phyloP scores from a whole-genome alignment of 306 rosid genomes.

The Fragaria ananassa region DNA sequence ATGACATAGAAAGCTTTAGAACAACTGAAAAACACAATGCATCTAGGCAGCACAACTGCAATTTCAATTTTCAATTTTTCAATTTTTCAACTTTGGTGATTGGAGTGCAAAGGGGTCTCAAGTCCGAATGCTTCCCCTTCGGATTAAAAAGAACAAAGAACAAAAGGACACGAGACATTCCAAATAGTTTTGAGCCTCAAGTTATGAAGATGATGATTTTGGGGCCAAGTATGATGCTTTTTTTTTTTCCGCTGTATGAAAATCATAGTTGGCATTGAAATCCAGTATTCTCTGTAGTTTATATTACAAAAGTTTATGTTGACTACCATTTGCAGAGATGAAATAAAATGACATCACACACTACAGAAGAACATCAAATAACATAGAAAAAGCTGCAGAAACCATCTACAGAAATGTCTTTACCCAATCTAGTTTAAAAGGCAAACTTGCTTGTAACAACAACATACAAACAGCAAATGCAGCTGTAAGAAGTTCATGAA shows the following conservation, averaged over 20 bases:
- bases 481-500: not conserved
- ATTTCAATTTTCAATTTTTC: not conserved
- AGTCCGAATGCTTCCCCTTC: no score
- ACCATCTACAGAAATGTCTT: not conserved
- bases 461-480: not conserved
- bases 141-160: no score
- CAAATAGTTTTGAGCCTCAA: no score
- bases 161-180: not conserved
- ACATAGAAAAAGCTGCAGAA: not conserved
- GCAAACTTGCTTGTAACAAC: no score
- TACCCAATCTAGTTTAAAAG: no score
- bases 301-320: no score
- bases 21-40: not conserved
- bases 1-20: conserved; percentile 2
- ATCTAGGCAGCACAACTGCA: not conserved
- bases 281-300: not conserved
- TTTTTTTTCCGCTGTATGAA: not conserved
- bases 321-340: not conserved
- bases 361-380: not conserved
- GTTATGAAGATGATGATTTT: not conserved
- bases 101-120: not conserved
- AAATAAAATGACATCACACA: not conserved
- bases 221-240: not conserved
- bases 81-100: not conserved
- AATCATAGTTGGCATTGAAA: not conserved